Evolutionary conservation across 768 basidiomycete species (phyloP).

Genomic region (Lactarius vividus): DNA sequence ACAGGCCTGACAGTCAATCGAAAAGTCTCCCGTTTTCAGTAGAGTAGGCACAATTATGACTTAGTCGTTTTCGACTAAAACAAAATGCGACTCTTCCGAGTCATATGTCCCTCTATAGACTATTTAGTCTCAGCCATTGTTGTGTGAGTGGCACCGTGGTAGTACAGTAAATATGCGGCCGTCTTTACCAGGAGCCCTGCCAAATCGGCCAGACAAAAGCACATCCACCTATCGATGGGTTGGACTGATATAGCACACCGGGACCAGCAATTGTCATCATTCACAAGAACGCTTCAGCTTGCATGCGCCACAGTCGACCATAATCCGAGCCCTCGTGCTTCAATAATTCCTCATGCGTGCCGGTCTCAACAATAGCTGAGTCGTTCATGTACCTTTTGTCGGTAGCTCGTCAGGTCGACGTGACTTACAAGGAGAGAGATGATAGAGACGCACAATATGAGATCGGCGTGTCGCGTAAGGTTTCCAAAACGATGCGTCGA

Average conservation of each 20-base stretch:
- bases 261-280: background rate
- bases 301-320: conserved; percentile 68
- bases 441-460: conserved; percentile 17
- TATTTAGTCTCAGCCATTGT: too few species aligned
- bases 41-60: too few species aligned
- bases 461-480: conserved; percentile 54
- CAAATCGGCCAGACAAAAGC: too few species aligned
- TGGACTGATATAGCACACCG: background rate
- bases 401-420: background rate
- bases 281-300: conserved; percentile 60
- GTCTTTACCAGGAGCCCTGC: too few species aligned
- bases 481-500: conserved; percentile 72
- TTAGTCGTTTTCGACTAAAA: too few species aligned
- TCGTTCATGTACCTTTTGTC: conserved; percentile 63
- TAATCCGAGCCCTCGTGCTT: conserved; percentile 56
- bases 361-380: conserved; percentile 57
- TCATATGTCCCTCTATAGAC: too few species aligned
- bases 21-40: too few species aligned
- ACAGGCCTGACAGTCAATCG: too few species aligned
- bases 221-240: background rate
- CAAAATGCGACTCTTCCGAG: too few species aligned
- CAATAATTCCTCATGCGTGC: conserved; percentile 62
- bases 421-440: background rate
- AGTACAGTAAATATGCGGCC: too few species aligned
- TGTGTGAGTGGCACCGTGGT: too few species aligned